phyloP scores from a whole-genome alignment of 2,329 filamentous ascomycete species.

The Venturiaceae sp. region DNA sequence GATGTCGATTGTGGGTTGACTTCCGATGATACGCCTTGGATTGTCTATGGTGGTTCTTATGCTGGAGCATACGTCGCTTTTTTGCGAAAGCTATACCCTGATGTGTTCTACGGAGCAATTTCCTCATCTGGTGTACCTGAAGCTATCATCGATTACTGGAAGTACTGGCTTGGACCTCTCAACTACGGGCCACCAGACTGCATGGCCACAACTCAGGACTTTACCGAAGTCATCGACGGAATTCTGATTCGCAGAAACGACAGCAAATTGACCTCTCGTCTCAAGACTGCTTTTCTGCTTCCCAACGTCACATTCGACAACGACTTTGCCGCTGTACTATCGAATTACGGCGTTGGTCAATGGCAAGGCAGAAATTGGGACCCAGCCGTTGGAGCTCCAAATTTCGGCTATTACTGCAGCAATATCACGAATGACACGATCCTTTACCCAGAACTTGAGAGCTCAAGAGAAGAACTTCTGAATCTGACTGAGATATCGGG shows the following conservation, averaged over 20 bases:
- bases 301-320: slow-evolving; percentile 37
- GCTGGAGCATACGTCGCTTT: slow-evolving; percentile 73
- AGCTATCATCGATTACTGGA: slow-evolving; percentile 69
- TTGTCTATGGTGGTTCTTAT: slow-evolving; percentile 78
- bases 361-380: slow-evolving; percentile 55
- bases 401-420: slow-evolving; percentile 44
- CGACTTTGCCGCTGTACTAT: slow-evolving; percentile 43
- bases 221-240: slow-evolving; percentile 49
- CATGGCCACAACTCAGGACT: slow-evolving; percentile 52
- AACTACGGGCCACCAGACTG: slow-evolving; percentile 51
- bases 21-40: slow-evolving; percentile 56
- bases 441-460: slow-evolving; percentile 25
- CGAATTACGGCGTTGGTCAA: slow-evolving; percentile 28
- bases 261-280: slow-evolving; percentile 25
- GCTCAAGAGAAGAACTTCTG: not conserved
- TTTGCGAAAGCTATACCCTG: slow-evolving; percentile 64
- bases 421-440: slow-evolving; percentile 41
- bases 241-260: slow-evolving; percentile 43
- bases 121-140: slow-evolving; percentile 71
- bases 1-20: slow-evolving; percentile 55
- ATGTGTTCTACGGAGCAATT: slow-evolving; percentile 70
- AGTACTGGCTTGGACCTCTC: slow-evolving; percentile 51
- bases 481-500: slow-evolving; percentile 16
- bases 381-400: slow-evolving; percentile 37
- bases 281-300: slow-evolving; percentile 47